Conservation (phyloP, 2,329 filamentous ascomycete genomes). For the Colletotrichum aenigma region DNA sequence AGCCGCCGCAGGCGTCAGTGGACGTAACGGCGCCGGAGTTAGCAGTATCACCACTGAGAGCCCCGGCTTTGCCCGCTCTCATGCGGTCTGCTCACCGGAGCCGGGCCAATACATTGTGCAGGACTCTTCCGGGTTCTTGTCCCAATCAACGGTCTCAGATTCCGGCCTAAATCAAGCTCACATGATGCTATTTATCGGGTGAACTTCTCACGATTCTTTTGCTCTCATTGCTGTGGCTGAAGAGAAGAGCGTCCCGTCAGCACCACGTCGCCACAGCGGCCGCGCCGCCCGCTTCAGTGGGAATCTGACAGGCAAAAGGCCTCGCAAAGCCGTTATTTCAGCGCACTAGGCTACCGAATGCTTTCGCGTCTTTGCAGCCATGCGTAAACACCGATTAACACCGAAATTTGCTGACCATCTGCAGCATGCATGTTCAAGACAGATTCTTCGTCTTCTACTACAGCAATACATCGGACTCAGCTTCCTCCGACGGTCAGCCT, state of each 20-base stretch:
- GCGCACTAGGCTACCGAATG: neutral
- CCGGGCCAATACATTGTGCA: neutral
- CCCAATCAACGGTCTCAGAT: neutral
- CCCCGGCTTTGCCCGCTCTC: neutral
- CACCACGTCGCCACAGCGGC: neutral
- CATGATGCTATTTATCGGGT: neutral
- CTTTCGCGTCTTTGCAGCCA: neutral
- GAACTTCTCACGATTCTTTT: fast-evolving
- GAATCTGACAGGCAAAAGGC: neutral
- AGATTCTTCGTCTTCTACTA: neutral
- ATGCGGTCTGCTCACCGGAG: neutral
- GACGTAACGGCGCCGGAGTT: neutral
- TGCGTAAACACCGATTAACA: neutral
- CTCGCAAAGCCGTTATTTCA: neutral
- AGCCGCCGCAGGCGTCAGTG: neutral
- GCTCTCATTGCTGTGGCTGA: neutral
- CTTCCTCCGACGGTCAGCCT: neutral
- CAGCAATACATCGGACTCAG: neutral
- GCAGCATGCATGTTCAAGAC: neutral
- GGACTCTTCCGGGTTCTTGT: neutral
- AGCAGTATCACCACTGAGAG: neutral
- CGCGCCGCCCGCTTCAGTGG: neutral
- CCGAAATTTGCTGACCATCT: neutral
- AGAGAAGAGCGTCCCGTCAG: neutral
- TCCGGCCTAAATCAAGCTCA: neutral